A percentile compares a stretch with the other conserved stretches of the same genome.
Conservation (phyloP, 768 basidiomycete species). For the Rhodotorula diobovata region DNA sequence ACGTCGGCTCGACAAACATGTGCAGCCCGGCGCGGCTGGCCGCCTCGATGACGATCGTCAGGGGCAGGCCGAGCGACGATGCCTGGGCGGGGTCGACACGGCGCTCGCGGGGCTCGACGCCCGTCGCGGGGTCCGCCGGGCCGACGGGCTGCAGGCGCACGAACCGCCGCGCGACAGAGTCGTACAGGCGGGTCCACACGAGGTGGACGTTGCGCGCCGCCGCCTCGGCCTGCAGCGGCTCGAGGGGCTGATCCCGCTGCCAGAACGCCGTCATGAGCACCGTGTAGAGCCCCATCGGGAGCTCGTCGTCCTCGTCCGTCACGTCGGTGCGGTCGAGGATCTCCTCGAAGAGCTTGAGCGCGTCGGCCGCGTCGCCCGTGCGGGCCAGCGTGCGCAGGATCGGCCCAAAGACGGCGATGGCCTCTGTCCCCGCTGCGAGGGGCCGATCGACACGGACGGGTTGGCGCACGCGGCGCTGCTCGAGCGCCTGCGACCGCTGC, state of each 20-base stretch:
- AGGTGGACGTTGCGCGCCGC: slow-evolving; percentile 49
- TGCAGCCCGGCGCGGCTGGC: slow-evolving; percentile 58
- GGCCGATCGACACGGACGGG: neutral
- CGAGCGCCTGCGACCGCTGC: neutral
- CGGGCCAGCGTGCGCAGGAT: slow-evolving; percentile 6
- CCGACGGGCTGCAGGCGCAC: neutral
- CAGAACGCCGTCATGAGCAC: slow-evolving; percentile 70
- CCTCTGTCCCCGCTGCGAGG: slow-evolving; percentile 4
- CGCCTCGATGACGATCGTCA: slow-evolving; percentile 76
- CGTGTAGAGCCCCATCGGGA: slow-evolving; percentile 60
- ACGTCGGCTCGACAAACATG: slow-evolving; percentile 61
- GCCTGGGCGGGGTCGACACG: slow-evolving; percentile 47
- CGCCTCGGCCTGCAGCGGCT: slow-evolving; percentile 55
- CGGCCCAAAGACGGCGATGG: slow-evolving; percentile 4
- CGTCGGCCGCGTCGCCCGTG: slow-evolving; percentile 38
- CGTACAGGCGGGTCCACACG: slow-evolving; percentile 66
- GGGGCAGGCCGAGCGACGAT: slow-evolving; percentile 66
- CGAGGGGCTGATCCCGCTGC: slow-evolving; percentile 60
- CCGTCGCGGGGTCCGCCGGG: slow-evolving; percentile 46
- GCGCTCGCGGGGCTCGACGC: slow-evolving; percentile 35
- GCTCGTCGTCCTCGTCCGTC: slow-evolving; percentile 54
- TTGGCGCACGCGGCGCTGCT: neutral
- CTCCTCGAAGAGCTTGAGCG: slow-evolving; percentile 58
- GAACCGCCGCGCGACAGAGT: slow-evolving; percentile 53
- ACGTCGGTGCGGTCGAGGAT: neutral